These are phyloP conservation scores for Tetrahymena borealis DNA, from an alignment of 73 alveolate genomes.

Conservation along the genomic window DNA sequence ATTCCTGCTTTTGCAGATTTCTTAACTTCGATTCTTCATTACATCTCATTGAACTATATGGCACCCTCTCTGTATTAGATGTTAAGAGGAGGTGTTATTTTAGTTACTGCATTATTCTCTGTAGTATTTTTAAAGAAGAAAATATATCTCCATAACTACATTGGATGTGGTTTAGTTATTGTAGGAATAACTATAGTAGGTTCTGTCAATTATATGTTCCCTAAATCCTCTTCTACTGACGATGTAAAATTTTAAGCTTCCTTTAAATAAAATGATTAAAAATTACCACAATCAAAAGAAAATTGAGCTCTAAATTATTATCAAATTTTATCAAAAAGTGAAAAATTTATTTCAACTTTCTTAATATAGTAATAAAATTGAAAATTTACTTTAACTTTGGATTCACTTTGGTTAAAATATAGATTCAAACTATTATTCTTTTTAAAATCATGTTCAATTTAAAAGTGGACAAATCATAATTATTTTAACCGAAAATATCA, in stretches of 20 bases:
- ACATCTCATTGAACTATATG: conserved; percentile 17
- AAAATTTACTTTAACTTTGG: too few species aligned
- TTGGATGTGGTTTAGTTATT: conserved; percentile 64
- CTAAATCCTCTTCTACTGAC: conserved; percentile 9
- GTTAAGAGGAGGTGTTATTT: conserved; percentile 86
- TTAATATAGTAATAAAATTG: too few species aligned
- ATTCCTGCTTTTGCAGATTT: conserved; percentile 31
- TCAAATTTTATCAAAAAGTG: too few species aligned
- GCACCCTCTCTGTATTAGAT: conserved; percentile 85
- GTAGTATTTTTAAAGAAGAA: conserved; percentile 68
- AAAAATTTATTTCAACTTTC: too few species aligned
- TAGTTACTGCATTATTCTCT: conserved; percentile 74
- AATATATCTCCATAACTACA: conserved; percentile 69
- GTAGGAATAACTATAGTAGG: conserved; percentile 83
- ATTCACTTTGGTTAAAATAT: too few species aligned
- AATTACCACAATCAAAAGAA: too few species aligned
- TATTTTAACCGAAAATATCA: too few species aligned
- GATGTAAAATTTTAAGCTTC: conserved; percentile 10
- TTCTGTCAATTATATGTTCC: conserved; percentile 43
- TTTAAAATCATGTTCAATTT: too few species aligned
- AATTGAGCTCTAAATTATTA: too few species aligned
- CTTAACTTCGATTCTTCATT: conserved; percentile 19
- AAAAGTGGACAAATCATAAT: too few species aligned
- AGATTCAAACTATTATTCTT: too few species aligned
- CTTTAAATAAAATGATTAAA: too few species aligned